Conservation (phyloP, 2,329 filamentous ascomycete species). For the Colletotrichum salicis region DNA sequence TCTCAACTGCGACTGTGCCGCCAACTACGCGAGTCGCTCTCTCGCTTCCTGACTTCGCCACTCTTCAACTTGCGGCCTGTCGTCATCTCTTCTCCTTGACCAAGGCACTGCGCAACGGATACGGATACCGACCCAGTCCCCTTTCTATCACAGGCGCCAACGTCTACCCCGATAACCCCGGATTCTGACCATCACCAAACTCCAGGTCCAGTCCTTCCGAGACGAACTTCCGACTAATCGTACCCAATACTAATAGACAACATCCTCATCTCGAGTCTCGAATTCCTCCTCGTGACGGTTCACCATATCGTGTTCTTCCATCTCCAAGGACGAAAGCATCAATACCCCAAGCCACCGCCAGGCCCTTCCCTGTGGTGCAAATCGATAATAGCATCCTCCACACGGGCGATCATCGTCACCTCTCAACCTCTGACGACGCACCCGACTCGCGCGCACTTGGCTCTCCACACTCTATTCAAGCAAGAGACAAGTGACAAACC, state of each 20-base stretch:
- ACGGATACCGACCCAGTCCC: neutral
- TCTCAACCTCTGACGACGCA: conserved; percentile 30
- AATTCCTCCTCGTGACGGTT: conserved; percentile 23
- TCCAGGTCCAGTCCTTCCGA: conserved; percentile 17
- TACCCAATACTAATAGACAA: conserved; percentile 13
- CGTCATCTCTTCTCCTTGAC: conserved; percentile 13
- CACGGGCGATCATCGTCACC: neutral
- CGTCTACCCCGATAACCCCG: neutral
- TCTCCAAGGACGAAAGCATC: conserved; percentile 20
- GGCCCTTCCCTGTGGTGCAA: conserved; percentile 15
- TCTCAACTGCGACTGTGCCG: neutral
- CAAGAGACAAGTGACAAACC: neutral
- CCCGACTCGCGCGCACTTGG: conserved; percentile 26
- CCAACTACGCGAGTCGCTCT: neutral
- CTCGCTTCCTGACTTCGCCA: neutral
- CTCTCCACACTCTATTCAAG: conserved; percentile 28
- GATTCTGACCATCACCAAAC: neutral
- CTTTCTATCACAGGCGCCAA: neutral
- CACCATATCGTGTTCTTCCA: neutral
- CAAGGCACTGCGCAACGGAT: neutral
- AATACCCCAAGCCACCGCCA: neutral
- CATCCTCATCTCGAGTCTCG: conserved; percentile 32
- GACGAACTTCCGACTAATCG: neutral
- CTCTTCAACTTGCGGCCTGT: neutral
- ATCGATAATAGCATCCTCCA: neutral